Conservation (phyloP, 768 basidiomycete genomes). For the Cyathus striatus region DNA sequence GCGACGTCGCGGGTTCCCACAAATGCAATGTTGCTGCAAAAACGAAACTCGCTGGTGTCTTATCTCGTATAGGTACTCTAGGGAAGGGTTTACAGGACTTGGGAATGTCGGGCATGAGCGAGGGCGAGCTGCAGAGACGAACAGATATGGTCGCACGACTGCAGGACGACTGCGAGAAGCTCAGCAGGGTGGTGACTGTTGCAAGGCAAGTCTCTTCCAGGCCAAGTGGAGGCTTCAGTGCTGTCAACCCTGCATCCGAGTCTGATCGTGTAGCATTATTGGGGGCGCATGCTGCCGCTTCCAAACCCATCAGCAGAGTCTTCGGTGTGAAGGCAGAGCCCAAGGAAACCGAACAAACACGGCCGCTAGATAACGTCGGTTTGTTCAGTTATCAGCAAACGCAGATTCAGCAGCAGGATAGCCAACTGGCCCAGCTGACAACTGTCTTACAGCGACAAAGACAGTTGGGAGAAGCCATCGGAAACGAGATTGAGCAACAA, state of each 20-base stretch:
- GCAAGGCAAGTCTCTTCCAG: conserved; percentile 49
- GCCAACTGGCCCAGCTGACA: conserved; percentile 73
- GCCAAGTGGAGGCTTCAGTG: conserved; percentile 15
- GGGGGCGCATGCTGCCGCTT: conserved; percentile 31
- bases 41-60: conserved; percentile 71
- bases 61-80: conserved; percentile 69
- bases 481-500: conserved; percentile 75
- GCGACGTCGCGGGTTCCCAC: conserved; percentile 72
- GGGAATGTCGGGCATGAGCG: conserved; percentile 67
- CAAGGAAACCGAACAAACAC: conserved; percentile 79
- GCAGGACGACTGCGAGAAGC: conserved; percentile 87
- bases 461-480: conserved; percentile 83
- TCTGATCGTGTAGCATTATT: conserved; percentile 66
- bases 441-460: conserved; percentile 81
- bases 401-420: conserved; percentile 82
- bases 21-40: conserved; percentile 82
- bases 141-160: conserved; percentile 85
- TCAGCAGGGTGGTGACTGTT: conserved; percentile 80
- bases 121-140: conserved; percentile 89
- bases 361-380: conserved; percentile 83
- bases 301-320: conserved; percentile 59
- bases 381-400: conserved; percentile 73
- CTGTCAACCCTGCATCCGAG: conserved; percentile 40
- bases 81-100: conserved; percentile 65
- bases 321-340: conserved; percentile 65